A percentile compares a stretch with the other conserved stretches of the same genome.
Evolutionary conservation across 2,329 filamentous ascomycete genomes (phyloP).

Genomic region (Pyrenochaeta sp.): DNA sequence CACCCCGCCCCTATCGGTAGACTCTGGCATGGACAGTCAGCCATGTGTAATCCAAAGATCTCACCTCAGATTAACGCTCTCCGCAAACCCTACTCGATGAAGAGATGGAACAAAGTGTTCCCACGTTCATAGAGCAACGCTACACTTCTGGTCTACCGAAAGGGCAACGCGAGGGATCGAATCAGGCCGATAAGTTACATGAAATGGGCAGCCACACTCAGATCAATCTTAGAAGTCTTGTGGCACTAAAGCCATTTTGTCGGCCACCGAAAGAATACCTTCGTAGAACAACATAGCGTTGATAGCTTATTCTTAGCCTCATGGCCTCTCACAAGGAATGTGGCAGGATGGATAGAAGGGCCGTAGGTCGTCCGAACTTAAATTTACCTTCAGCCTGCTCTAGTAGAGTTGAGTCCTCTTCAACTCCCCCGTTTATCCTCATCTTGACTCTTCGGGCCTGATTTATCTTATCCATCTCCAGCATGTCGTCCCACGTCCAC

Average conservation of each 20-base stretch:
- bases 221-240: neutral
- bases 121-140: neutral
- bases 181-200: neutral
- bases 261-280: neutral
- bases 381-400: neutral
- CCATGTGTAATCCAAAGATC: neutral
- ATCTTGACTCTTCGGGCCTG: neutral
- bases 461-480: neutral
- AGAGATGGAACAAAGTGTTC: neutral
- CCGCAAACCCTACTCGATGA: neutral
- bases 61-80: neutral
- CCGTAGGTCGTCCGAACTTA: neutral
- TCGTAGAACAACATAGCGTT: neutral
- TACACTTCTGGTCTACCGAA: neutral
- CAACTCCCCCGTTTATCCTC: neutral
- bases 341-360: neutral
- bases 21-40: neutral
- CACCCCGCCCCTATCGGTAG: neutral
- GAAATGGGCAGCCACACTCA: neutral
- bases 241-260: neutral
- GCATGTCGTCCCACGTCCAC: neutral
- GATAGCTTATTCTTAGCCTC: neutral
- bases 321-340: neutral
- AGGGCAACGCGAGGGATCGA: neutral
- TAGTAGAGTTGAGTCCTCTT: neutral